phyloP scores from a whole-genome alignment of 176 grass and related monocot species.

The Oryza meridionalis region DNA sequence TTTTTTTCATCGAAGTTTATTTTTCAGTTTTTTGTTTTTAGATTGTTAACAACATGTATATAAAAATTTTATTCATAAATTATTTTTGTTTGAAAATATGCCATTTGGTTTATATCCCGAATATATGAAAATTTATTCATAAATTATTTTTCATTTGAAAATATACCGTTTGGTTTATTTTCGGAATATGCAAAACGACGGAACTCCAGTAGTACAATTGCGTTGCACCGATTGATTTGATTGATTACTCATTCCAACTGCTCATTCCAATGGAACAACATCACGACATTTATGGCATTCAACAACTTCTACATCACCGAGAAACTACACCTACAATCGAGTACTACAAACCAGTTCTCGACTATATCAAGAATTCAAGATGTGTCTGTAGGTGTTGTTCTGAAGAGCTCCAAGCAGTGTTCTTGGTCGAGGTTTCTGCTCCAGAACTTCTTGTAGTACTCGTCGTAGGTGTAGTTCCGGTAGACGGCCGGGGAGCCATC shows the following conservation, averaged over 20 bases:
- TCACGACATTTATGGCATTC: too few relatives aligned
- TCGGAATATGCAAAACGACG: too few relatives aligned
- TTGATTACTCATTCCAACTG: not conserved
- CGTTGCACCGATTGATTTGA: not conserved
- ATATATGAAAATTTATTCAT: too few relatives aligned
- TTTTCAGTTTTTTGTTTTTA: too few relatives aligned
- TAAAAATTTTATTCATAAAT: too few relatives aligned
- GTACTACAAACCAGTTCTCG: conserved; percentile 59
- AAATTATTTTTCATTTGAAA: too few relatives aligned
- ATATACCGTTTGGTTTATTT: too few relatives aligned
- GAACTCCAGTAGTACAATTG: too few relatives aligned
- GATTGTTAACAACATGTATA: too few relatives aligned
- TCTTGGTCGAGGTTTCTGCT: conserved; percentile 77
- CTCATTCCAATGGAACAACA: not conserved
- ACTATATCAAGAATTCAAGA: conserved; percentile 40
- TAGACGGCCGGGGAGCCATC: conserved; percentile 49
- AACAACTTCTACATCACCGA: not conserved
- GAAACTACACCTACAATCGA: conserved; percentile 64
- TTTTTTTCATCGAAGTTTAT: too few relatives aligned
- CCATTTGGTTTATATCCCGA: too few relatives aligned
- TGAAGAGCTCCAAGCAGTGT: conserved; percentile 77
- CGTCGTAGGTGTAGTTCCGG: conserved; percentile 68
- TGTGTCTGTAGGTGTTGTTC: not conserved
- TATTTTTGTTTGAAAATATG: too few relatives aligned
- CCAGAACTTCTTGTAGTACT: conserved; percentile 86